phyloP scores from a whole-genome alignment of 257 asterid genomes.

The Anisodus acutangulus region DNA sequence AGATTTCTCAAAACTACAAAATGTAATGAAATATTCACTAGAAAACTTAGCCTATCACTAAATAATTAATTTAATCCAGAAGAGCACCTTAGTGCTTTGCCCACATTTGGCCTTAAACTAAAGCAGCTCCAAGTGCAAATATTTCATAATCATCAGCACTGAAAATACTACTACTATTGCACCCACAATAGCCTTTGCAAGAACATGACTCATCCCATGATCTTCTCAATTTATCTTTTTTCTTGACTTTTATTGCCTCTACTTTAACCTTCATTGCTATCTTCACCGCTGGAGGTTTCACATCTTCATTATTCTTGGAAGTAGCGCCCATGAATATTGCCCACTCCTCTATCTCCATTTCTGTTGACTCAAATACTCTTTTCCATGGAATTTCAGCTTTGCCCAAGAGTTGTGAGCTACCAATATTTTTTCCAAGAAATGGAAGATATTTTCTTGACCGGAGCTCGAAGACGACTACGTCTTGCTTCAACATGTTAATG shows the following conservation, averaged over 20 bases:
- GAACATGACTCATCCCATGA: not conserved
- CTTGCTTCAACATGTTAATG: constrained; percentile 43
- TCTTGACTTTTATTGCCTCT: not conserved
- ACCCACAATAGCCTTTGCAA: constrained; percentile 24
- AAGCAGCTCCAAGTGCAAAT: constrained; percentile 47
- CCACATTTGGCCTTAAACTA: not conserved
- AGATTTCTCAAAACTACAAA: not conserved
- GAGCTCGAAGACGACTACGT: constrained; percentile 54
- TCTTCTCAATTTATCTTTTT: not conserved
- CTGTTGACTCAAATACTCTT: constrained; percentile 37
- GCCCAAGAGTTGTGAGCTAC: constrained; percentile 58
- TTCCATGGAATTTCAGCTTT: constrained; percentile 61
- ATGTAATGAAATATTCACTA: not conserved
- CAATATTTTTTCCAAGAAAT: constrained; percentile 35
- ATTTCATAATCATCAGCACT: constrained; percentile 36
- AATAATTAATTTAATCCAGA: no score
- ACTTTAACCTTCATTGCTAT: constrained; percentile 49
- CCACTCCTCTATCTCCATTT: constrained; percentile 58
- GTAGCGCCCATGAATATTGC: constrained; percentile 39
- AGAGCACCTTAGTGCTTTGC: not conserved
- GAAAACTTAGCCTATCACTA: not conserved
- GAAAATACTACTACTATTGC: constrained; percentile 14
- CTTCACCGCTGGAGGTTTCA: constrained; percentile 54
- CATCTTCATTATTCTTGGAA: constrained; percentile 36
- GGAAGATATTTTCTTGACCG: constrained; percentile 47